A percentile compares a stretch with the other conserved stretches of the same genome.
Conservation (phyloP, 192 early-diverging fungal genomes). For the Podila clonocystis region DNA sequence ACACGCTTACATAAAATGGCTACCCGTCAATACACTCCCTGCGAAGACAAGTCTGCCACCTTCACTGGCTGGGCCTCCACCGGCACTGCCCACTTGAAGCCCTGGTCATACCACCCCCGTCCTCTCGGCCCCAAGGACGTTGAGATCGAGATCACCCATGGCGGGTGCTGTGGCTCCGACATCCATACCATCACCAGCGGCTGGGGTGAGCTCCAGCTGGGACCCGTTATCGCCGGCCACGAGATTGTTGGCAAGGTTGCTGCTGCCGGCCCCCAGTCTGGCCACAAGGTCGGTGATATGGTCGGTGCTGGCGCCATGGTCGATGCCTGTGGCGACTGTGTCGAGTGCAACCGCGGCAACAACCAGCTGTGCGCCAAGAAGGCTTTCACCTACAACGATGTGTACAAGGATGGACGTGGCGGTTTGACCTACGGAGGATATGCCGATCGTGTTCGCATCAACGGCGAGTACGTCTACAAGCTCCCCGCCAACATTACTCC, state of each 20-base stretch:
- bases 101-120: conserved; percentile 66
- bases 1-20: neutral
- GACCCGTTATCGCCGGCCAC: conserved; percentile 54
- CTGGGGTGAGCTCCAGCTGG: conserved; percentile 59
- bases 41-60: conserved; percentile 66
- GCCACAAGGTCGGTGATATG: conserved; percentile 65
- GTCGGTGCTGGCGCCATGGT: conserved; percentile 76
- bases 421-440: conserved; percentile 65
- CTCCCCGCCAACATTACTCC: conserved; percentile 64
- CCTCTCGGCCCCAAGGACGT: conserved; percentile 70
- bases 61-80: conserved; percentile 53
- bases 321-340: conserved; percentile 62
- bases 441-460: conserved; percentile 66
- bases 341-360: conserved; percentile 36
- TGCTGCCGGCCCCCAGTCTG: conserved; percentile 42
- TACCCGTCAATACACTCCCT: conserved; percentile 9
- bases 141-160: conserved; percentile 79
- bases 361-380: conserved; percentile 51
- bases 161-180: conserved; percentile 83
- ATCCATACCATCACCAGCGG: conserved; percentile 73
- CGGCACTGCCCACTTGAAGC: conserved; percentile 30
- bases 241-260: conserved; percentile 60
- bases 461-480: conserved; percentile 72
- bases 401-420: conserved; percentile 66
- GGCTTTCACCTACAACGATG: conserved; percentile 66